Evolutionary conservation across 1,139 yeast genomes (phyloP).

Genomic region (Candida gigantensis): DNA sequence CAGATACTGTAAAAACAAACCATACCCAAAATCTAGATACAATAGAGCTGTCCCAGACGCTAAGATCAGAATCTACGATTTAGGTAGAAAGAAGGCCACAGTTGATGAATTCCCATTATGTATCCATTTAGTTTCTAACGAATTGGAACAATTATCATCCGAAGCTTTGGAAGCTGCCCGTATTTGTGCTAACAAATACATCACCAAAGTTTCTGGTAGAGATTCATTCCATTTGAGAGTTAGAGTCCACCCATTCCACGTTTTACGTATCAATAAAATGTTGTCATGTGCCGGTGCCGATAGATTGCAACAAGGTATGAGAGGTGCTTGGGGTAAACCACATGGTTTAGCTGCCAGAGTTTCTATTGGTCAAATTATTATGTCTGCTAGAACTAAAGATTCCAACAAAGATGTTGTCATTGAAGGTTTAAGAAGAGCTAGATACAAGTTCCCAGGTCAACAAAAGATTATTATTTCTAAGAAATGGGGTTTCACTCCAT

Average conservation of each 20-base stretch:
- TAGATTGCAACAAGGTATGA: constrained; percentile 99
- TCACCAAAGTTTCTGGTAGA: constrained; percentile 97
- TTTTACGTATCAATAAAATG: constrained; percentile 99
- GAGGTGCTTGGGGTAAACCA: constrained; percentile 99
- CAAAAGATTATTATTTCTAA: constrained; percentile 98
- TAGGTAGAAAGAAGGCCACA: constrained; percentile 99
- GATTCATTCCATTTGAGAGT: constrained; percentile 99
- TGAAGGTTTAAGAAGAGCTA: constrained; percentile 99
- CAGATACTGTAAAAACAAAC: constrained; percentile 99
- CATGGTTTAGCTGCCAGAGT: constrained; percentile 99
- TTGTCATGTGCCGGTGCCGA: constrained; percentile 99
- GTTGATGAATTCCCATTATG: constrained; percentile 99
- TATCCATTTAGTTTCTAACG: constrained; percentile 98
- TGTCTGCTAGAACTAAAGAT: constrained; percentile 98
- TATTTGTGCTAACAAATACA: constrained; percentile 99
- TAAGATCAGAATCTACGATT: constrained; percentile 97
- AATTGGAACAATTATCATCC: constrained; percentile 97
- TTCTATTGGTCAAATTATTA: constrained; percentile 95
- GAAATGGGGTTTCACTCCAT: constrained; percentile 99
- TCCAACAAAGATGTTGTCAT: constrained; percentile 94
- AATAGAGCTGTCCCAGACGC: constrained; percentile 99
- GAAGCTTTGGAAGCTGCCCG: constrained; percentile 99
- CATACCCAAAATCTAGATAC: constrained; percentile 99
- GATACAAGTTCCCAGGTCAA: constrained; percentile 99
- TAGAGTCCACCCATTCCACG: constrained; percentile 99